Percentiles rank a stretch among this genome's conserved stretches.
phyloP scores from a whole-genome alignment of 2,329 filamentous ascomycete species.

The Cladosporium austrohemisphaericum region DNA sequence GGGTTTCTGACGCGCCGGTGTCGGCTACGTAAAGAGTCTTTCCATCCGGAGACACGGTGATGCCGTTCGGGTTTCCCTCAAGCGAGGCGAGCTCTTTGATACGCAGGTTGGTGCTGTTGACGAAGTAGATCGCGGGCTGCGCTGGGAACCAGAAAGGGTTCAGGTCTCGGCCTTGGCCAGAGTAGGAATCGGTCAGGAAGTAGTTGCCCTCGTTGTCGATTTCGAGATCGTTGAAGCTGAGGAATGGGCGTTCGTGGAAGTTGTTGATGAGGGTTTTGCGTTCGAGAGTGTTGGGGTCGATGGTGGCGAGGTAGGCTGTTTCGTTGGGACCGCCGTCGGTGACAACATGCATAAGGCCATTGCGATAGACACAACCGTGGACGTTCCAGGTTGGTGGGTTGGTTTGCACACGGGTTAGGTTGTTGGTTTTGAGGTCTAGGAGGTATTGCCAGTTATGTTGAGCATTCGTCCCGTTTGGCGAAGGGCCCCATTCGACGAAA shows the following conservation, averaged over 20 bases:
- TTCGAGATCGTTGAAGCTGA: slow-evolving; percentile 56
- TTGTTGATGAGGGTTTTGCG: slow-evolving; percentile 50
- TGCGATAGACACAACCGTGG: slow-evolving; percentile 27
- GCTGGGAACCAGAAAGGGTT: slow-evolving; percentile 14
- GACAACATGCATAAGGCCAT: slow-evolving; percentile 23
- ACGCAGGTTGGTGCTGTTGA: slow-evolving; percentile 6
- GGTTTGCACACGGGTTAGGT: slow-evolving; percentile 17
- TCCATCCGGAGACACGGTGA: slow-evolving; percentile 25
- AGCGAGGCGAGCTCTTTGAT: slow-evolving; percentile 11
- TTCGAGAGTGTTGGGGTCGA: slow-evolving; percentile 18
- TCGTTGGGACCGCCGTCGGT: slow-evolving; percentile 25
- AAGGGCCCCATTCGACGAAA: slow-evolving; percentile 16
- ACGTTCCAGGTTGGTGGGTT: slow-evolving; percentile 23
- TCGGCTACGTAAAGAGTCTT: slow-evolving; percentile 26
- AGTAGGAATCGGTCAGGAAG: slow-evolving; percentile 30
- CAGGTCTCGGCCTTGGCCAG: slow-evolving; percentile 21
- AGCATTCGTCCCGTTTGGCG: neutral
- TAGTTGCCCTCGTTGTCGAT: slow-evolving; percentile 43
- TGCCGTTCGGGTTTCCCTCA: slow-evolving; percentile 24
- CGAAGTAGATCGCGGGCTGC: slow-evolving; percentile 11
- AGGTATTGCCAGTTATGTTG: slow-evolving; percentile 17
- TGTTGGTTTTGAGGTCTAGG: slow-evolving; percentile 8
- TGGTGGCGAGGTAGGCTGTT: slow-evolving; percentile 20
- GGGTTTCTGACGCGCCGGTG: slow-evolving; percentile 17
- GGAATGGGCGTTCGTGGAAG: slow-evolving; percentile 59